Evolutionary conservation across 2,329 filamentous ascomycete species (phyloP).

Genomic region (Diaporthe nobilis): DNA sequence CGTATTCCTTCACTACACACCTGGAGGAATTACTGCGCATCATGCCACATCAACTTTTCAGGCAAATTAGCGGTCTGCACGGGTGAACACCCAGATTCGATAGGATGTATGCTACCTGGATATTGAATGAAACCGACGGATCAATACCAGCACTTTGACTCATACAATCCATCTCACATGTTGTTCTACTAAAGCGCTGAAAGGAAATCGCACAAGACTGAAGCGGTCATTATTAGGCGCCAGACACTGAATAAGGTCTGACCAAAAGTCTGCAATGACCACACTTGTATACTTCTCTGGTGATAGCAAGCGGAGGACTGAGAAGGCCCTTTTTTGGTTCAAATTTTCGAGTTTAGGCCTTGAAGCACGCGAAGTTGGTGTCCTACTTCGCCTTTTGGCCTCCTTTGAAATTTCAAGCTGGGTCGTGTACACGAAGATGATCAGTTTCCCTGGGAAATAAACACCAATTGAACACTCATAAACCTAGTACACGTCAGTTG

Average conservation of each 20-base stretch:
- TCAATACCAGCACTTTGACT: neutral
- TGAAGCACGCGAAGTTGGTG: neutral
- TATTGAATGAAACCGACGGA: neutral
- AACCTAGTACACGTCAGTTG: neutral
- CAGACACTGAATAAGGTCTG: neutral
- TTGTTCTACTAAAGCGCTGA: neutral
- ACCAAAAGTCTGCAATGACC: neutral
- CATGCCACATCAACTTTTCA: neutral
- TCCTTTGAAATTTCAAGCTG: neutral
- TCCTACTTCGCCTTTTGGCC: neutral
- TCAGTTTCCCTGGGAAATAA: constrained; percentile 25
- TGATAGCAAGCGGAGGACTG: neutral
- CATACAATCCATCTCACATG: neutral
- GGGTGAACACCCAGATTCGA: neutral
- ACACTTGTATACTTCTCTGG: neutral
- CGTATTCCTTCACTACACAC: neutral
- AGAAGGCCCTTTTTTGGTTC: too few species aligned
- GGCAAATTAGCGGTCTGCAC: neutral
- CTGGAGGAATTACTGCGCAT: neutral
- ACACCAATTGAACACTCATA: constrained; percentile 43
- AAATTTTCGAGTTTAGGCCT: neutral
- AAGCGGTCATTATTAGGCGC: neutral
- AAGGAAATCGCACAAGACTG: neutral
- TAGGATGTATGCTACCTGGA: neutral
- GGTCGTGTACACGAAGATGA: rapidly evolving